Percentiles rank a stretch among this genome's conserved stretches.
phyloP scores from a whole-genome alignment of 306 rosid species.

The Lupinus albus region DNA sequence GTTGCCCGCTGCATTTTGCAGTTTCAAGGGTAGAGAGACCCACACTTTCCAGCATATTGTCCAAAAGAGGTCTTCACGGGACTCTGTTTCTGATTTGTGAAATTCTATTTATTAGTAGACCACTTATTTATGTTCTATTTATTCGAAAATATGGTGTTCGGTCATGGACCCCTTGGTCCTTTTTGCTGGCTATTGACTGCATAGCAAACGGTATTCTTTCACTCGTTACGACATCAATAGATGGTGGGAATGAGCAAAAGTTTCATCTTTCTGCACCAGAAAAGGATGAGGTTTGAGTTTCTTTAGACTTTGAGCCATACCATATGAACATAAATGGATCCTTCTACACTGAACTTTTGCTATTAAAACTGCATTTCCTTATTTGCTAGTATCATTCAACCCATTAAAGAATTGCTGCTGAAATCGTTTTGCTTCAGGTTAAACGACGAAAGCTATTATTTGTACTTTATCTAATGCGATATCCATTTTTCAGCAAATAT shows the following conservation, averaged over 20 bases:
- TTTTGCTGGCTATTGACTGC: slow-evolving; percentile 73
- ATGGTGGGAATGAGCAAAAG: slow-evolving; percentile 46
- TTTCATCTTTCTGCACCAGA: slow-evolving; percentile 64
- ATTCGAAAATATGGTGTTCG: slow-evolving; percentile 72
- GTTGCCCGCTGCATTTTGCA: slow-evolving; percentile 45
- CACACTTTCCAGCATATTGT: slow-evolving; percentile 62
- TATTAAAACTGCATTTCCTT: slow-evolving; percentile 11
- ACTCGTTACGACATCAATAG: slow-evolving; percentile 48
- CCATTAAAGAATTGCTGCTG: slow-evolving; percentile 33
- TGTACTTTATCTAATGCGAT: slow-evolving; percentile 92
- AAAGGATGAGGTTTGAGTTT: slow-evolving; percentile 79
- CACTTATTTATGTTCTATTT: slow-evolving; percentile 80
- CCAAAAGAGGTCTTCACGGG: slow-evolving; percentile 73
- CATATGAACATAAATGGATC: slow-evolving; percentile 2
- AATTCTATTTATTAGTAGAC: slow-evolving; percentile 72
- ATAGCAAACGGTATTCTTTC: slow-evolving; percentile 65
- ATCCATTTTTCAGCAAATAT: slow-evolving; percentile 88
- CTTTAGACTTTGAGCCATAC: slow-evolving; percentile 33
- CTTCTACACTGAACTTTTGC: slow-evolving; percentile 12
- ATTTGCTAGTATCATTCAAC: slow-evolving; percentile 3
- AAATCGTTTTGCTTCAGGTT: slow-evolving; percentile 56
- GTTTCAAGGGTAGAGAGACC: slow-evolving; percentile 58
- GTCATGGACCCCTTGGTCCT: slow-evolving; percentile 94
- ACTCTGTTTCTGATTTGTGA: slow-evolving; percentile 69
- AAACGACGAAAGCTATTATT: slow-evolving; percentile 73